Percentiles rank a stretch among this genome's conserved stretches.
Conservation (phyloP, 129 eudicot genomes). For the Calendula officinalis region DNA sequence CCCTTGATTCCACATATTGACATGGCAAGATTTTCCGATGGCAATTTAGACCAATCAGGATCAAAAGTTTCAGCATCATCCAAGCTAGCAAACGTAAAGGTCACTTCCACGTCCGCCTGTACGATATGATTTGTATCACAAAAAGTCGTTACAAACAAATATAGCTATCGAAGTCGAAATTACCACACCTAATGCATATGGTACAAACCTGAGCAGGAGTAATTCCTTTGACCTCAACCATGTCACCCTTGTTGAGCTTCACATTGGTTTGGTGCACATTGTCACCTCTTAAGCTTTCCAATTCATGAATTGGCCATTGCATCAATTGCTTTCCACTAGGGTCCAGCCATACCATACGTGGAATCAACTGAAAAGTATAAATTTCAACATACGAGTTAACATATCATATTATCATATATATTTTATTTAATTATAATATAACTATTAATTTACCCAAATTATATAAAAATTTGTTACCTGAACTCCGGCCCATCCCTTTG, state of each 20-base stretch:
- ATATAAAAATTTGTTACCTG: neutral
- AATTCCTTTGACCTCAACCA: neutral
- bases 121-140: neutral
- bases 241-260: neutral
- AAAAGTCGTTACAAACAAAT: neutral
- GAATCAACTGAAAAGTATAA: neutral
- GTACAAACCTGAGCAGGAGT: conserved; percentile 1
- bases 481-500: conserved; percentile 9
- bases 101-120: conserved; percentile 9
- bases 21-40: neutral
- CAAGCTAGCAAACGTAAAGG: conserved; percentile 6
- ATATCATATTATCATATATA: no score
- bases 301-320: conserved; percentile 5
- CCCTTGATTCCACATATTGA: conserved; percentile 4
- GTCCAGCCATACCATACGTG: conserved; percentile 10
- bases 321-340: conserved; percentile 6
- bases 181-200: neutral
- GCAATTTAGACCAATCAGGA: neutral
- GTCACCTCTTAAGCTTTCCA: neutral
- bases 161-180: neutral
- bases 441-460: neutral
- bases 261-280: neutral
- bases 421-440: no score
- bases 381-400: neutral
- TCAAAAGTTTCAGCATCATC: neutral